Conservation (phyloP, 1,139 yeast genomes). For the Candida tetrigidarum region DNA sequence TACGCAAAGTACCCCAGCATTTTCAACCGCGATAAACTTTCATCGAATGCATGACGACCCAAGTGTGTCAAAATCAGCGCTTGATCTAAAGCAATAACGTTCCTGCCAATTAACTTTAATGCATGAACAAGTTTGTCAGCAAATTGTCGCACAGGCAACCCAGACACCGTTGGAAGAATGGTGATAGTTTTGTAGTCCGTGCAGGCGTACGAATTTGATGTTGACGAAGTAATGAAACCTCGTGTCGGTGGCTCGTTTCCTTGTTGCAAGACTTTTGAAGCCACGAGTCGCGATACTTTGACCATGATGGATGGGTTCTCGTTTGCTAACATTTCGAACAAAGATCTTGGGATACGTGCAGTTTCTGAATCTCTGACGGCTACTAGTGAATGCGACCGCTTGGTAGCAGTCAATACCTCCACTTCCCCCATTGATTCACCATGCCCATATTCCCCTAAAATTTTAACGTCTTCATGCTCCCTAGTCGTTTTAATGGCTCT, state of each 20-base stretch:
- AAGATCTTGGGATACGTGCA: slow-evolving; percentile 87
- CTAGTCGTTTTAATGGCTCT: slow-evolving; percentile 55
- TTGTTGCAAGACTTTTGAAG: slow-evolving; percentile 57
- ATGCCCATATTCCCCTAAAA: slow-evolving; percentile 84
- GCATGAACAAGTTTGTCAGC: slow-evolving; percentile 75
- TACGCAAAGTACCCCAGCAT: slow-evolving; percentile 90
- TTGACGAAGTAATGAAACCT: slow-evolving; percentile 28
- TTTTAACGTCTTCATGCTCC: slow-evolving; percentile 33
- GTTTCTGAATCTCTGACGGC: slow-evolving; percentile 95
- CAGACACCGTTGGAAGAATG: slow-evolving; percentile 75
- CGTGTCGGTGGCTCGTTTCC: slow-evolving; percentile 16
- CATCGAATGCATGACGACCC: slow-evolving; percentile 94
- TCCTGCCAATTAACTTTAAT: slow-evolving; percentile 70
- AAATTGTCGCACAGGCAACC: slow-evolving; percentile 84
- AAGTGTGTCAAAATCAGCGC: slow-evolving; percentile 78
- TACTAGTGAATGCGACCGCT: slow-evolving; percentile 72
- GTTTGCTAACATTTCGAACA: slow-evolving; percentile 82
- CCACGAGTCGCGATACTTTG: slow-evolving; percentile 87
- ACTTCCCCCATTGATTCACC: slow-evolving; percentile 96
- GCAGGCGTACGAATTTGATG: slow-evolving; percentile 33
- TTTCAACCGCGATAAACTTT: slow-evolving; percentile 74
- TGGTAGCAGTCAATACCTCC: slow-evolving; percentile 86
- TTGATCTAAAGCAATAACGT: slow-evolving; percentile 80
- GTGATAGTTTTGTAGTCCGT: slow-evolving; percentile 81
- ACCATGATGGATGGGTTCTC: slow-evolving; percentile 92